Conservation (phyloP, 768 basidiomycete genomes). For the Collybia nuda region DNA sequence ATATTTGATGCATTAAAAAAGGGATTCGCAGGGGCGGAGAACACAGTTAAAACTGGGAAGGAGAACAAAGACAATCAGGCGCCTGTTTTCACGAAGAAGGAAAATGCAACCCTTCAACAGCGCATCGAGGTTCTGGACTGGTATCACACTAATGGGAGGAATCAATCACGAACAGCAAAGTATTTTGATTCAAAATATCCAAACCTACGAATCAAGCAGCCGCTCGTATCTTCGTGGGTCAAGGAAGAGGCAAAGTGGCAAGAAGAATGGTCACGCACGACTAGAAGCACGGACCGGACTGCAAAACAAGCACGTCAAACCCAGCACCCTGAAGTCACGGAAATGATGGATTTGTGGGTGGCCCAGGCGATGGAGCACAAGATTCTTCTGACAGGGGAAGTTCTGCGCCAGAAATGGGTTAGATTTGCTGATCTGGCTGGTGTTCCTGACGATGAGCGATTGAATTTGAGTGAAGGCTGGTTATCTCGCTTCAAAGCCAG, state of each 20-base stretch:
- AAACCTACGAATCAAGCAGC: slow-evolving; percentile 24
- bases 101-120: slow-evolving; percentile 3
- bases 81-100: slow-evolving; percentile 8
- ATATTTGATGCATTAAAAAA: background rate
- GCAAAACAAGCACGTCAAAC: slow-evolving; percentile 25
- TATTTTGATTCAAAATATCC: slow-evolving; percentile 24
- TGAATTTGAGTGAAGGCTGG: slow-evolving; percentile 36
- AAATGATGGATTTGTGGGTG: slow-evolving; percentile 12
- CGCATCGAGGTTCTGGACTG: slow-evolving; percentile 14
- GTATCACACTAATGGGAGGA: slow-evolving; percentile 20
- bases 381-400: slow-evolving; percentile 32
- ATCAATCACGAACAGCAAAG: slow-evolving; percentile 21
- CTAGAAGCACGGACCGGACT: background rate
- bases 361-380: slow-evolving; percentile 23
- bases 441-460: slow-evolving; percentile 28
- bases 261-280: slow-evolving; percentile 12
- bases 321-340: slow-evolving; percentile 8
- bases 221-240: slow-evolving; percentile 21
- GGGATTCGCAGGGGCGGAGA: background rate
- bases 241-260: slow-evolving; percentile 25
- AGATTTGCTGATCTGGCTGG: slow-evolving; percentile 29
- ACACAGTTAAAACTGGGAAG: background rate
- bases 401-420: slow-evolving; percentile 32
- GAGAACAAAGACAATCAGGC: background rate
- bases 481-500: slow-evolving; percentile 21